Base-by-base conservation (phyloP, 441 rosid species). In the Manihot esculenta region DNA sequence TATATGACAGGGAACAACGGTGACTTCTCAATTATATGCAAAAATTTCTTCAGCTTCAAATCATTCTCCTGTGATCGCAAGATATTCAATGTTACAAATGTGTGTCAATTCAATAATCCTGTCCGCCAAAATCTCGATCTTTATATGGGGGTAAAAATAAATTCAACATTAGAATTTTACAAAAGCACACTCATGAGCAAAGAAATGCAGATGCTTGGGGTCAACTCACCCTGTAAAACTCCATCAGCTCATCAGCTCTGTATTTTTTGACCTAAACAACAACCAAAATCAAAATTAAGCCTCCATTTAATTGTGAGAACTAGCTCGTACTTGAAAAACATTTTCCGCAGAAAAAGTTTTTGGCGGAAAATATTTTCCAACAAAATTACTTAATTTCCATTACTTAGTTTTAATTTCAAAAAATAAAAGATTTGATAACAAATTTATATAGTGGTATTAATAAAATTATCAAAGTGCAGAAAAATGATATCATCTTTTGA, bases 211-310 rank as follows among this genome's bases (percentile, higher is more conserved):
- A 59, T 50, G 42, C 12, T 66, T 12, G 14, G 30, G 35, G 48
- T 48, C 26, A 33, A 71, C 83, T 77, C 79, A 94, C 98, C 87
- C 84, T 86, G 83, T 92, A 95, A 72, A 84, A 90, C 73, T 91
- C 92, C 82, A 95, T 89, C 79, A 95, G 84, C 72, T 88, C 88
- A 72, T 89, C 89, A 80, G 93, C 94, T 87, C 85, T 88, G 92
- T 83, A 94, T 81, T 68, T 81, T 82, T 84, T 90, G 38, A 72
- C 87, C 98, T 94, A 77, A 62, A 57, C 48, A 63, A 50, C 53
- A 58, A 54, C 1, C 18, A 56, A 56, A 51, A n/a, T n/a, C n/a
- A n/a, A n/a, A n/a, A n/a, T n/a, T n/a, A n/a, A n/a, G n/a, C n/a
- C n/a, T n/a, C n/a, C n/a, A n/a, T n/a, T n/a, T n/a, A n/a, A n/a